phyloP scores from a whole-genome alignment of 345 rosid species.

The Euphorbia pulcherrima region DNA sequence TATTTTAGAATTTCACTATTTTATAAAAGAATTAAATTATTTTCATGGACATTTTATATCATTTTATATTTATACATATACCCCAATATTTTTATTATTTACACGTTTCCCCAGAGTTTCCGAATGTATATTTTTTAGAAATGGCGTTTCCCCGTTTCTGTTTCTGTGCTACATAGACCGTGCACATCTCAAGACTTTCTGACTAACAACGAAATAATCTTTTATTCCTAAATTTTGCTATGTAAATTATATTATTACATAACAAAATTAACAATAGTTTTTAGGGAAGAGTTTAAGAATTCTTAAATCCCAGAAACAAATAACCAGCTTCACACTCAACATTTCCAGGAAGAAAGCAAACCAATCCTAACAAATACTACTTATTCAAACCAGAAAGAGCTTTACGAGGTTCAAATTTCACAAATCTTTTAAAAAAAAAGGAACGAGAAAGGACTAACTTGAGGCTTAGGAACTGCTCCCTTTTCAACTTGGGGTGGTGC shows the following conservation, averaged over 20 bases:
- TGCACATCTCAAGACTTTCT: constrained; percentile 9
- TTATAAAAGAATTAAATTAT: too few species aligned
- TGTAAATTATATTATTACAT: not conserved
- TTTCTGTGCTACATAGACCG: too few species aligned
- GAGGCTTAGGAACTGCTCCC: constrained; percentile 44
- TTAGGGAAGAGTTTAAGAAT: not conserved
- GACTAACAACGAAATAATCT: not conserved
- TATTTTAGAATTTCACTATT: too few species aligned
- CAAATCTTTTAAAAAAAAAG: not conserved
- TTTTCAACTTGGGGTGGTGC: constrained; percentile 54
- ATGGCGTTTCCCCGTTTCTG: too few species aligned
- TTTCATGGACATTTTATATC: too few species aligned
- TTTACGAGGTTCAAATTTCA: not conserved
- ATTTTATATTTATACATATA: too few species aligned
- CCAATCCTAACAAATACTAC: not conserved
- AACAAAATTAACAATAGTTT: not conserved
- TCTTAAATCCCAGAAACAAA: not conserved
- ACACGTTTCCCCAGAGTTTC: too few species aligned
- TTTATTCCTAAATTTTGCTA: not conserved
- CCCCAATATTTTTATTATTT: too few species aligned
- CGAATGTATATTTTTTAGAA: too few species aligned
- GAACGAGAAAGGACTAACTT: constrained; percentile 37
- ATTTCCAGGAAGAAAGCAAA: not conserved
- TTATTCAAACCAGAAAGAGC: not conserved
- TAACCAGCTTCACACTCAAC: not conserved